Evolutionary conservation across 2,329 filamentous ascomycete species (phyloP).

Genomic region (Calonectria multiphialidica): DNA sequence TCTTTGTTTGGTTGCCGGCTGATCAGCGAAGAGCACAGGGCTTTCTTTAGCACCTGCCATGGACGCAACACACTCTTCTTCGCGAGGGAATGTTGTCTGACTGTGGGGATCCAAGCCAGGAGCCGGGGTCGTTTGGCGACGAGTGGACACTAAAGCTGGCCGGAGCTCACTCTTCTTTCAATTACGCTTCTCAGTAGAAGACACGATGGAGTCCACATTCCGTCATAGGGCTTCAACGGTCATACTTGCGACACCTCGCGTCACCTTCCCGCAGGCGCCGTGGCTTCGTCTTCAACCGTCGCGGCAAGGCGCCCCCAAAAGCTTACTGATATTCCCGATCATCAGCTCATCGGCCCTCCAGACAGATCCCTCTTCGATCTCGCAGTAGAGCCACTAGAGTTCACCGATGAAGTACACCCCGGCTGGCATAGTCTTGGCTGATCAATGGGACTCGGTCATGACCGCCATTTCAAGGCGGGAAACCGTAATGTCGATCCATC

Average conservation of each 20-base stretch:
- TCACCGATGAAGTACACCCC: not conserved
- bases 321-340: not conserved
- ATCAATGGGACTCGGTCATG: conserved; percentile 20
- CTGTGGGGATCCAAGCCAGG: not conserved
- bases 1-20: conserved; percentile 4
- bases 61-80: not conserved
- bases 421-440: conserved; percentile 12
- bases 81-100: not conserved
- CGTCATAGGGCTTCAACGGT: conserved; percentile 10
- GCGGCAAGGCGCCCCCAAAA: conserved; percentile 15
- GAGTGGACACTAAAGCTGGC: not conserved
- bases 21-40: not conserved
- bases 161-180: not conserved
- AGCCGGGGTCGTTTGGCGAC: not conserved
- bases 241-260: conserved; percentile 22
- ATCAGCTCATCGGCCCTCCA: conserved; percentile 1
- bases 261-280: conserved; percentile 25
- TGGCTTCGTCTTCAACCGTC: conserved; percentile 21
- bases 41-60: conserved; percentile 7
- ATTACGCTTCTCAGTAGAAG: conserved; percentile 1
- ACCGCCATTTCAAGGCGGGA: conserved; percentile 23
- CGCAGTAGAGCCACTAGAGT: not conserved
- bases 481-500: conserved; percentile 38
- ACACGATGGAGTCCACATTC: not conserved
- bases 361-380: conserved; percentile 5